Conservation (phyloP, 768 basidiomycete genomes). For the Gelatoporia subvermispora region DNA sequence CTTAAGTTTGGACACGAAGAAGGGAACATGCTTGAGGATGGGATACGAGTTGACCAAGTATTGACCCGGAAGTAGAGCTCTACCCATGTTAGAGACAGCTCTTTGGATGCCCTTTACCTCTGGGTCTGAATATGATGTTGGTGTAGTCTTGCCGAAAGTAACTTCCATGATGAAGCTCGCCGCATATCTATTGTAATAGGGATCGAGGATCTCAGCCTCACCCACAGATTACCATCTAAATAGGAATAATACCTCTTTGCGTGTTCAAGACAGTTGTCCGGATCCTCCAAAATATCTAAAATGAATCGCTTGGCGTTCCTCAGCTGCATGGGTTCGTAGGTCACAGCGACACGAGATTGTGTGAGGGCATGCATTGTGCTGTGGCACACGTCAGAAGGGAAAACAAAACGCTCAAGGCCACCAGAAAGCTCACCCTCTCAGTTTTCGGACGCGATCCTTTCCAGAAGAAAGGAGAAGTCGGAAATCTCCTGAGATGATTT, state of each 20-base stretch:
- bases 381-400: background rate
- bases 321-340: conserved; percentile 29
- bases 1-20: conserved; percentile 51
- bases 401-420: conserved; percentile 8
- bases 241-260: conserved; percentile 26
- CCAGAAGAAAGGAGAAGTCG: conserved; percentile 20
- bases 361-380: conserved; percentile 30
- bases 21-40: conserved; percentile 41
- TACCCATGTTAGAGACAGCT: conserved; percentile 30
- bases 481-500: conserved; percentile 30
- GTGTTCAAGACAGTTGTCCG: conserved; percentile 29
- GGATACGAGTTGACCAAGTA: conserved; percentile 32
- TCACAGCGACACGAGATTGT: conserved; percentile 25
- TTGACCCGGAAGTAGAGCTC: conserved; percentile 31
- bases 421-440: conserved; percentile 6
- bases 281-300: conserved; percentile 30
- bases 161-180: too few species aligned
- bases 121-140: conserved; percentile 31
- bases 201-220: too few species aligned
- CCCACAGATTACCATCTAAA: too few species aligned
- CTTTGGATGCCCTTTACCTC: conserved; percentile 29
- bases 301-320: conserved; percentile 27
- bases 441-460: conserved; percentile 26
- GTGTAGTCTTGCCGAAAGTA: conserved; percentile 35
- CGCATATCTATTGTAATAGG: conserved; percentile 31